Evolutionary conservation across 805 yeast species (phyloP), one percentile per base, ranked within the genome.

Genomic region (Brettanomyces nanus): DNA sequence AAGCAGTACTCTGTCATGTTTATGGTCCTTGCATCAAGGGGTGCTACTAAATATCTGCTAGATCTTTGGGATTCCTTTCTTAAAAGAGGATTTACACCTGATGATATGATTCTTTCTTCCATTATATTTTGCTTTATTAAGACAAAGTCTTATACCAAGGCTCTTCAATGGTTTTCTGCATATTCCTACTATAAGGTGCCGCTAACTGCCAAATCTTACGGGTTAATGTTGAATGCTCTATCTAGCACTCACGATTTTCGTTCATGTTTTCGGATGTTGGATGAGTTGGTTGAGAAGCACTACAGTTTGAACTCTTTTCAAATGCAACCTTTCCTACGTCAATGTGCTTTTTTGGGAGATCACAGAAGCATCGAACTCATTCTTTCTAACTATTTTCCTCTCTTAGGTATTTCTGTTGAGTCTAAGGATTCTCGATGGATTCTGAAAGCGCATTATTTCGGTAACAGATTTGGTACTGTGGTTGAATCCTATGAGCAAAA

Each of bases 1-100:
- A 31, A 34, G 5, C 85, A 81, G 46, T 82, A 81, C 51, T 65
- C 71, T 3, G 68, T 75, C 14, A 76, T 80, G 10, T 77, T 83
- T 71, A 58, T 63, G 37, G 75, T 82, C 0, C 58, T 83, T 42
- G 77, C 84, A 62, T 25, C 79, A 74, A 7, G 75, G 72, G 45
- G 56, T 49, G 29, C 66, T 54, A 28, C 70, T 66, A 51, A 76
- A 72, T 40, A 50, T 19, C 32, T 51, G 3, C 19, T 49, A 15
- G 49, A 51, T 9, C 35, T 57, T 13, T 83, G 40, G 80, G 66
- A 56, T 42, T 59, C n/a, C 70, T 73, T 48, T 48, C 33, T 59
- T 4, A 55, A 62, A 36, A 61, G 78, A 38, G 65, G 67, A 1
- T 63, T 75, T 49, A 48, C 43, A 4, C 85, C 85, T 1, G 60